phyloP scores from a whole-genome alignment of 2,329 filamentous ascomycete species.

The Colletotrichum lindemuthianum region DNA sequence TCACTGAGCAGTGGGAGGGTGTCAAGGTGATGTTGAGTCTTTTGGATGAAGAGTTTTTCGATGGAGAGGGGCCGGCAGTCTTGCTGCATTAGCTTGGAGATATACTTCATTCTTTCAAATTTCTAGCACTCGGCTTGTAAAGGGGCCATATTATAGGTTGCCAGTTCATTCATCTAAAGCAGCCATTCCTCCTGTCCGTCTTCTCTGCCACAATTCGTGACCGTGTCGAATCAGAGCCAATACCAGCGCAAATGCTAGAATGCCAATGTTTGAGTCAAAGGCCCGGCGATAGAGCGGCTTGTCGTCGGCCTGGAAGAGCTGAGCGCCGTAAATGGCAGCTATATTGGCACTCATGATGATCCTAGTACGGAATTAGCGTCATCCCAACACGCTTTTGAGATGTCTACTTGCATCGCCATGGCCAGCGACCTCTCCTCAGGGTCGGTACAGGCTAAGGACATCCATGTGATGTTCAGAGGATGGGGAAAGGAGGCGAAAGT shows the following conservation, averaged over 20 bases:
- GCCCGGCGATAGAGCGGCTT: constrained; percentile 60
- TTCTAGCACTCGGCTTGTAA: too few species aligned
- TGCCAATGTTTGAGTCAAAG: constrained; percentile 56
- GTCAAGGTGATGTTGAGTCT: constrained; percentile 46
- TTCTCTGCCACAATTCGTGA: constrained; percentile 47
- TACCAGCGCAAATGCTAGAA: constrained; percentile 54
- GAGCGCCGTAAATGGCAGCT: constrained; percentile 69
- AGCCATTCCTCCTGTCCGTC: not conserved
- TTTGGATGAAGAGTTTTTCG: constrained; percentile 48
- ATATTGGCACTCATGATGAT: constrained; percentile 72
- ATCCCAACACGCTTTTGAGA: not conserved
- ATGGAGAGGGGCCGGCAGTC: constrained; percentile 40
- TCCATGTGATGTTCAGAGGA: constrained; percentile 69
- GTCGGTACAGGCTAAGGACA: constrained; percentile 64
- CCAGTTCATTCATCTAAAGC: too few species aligned
- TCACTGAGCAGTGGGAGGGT: constrained; percentile 47
- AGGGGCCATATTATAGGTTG: too few species aligned
- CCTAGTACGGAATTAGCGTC: constrained; percentile 40
- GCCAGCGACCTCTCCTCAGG: constrained; percentile 67
- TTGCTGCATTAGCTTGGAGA: too few species aligned
- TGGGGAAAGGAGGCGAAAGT: constrained; percentile 64
- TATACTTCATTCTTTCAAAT: too few species aligned
- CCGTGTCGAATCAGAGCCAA: constrained; percentile 54
- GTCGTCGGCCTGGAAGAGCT: constrained; percentile 67
- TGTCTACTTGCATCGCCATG: constrained; percentile 63